A percentile compares a stretch with the other conserved stretches of the same genome.
Conservation (phyloP, 306 rosid genomes). For the Mucuna pruriens region DNA sequence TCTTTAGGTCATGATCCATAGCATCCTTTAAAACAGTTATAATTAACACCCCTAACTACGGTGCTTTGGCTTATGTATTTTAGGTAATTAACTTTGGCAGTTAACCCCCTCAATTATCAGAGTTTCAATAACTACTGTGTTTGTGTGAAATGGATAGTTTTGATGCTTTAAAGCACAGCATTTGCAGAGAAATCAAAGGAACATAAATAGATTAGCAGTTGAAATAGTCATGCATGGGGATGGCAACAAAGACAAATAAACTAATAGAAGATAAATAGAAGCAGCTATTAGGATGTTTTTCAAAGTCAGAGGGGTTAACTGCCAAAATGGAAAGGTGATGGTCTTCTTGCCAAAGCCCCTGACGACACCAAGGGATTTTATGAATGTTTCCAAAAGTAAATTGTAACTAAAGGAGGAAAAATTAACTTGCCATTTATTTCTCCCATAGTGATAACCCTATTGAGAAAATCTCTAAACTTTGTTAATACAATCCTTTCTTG, state of each 20-base stretch:
- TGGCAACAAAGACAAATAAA: conserved; percentile 21
- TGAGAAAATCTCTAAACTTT: conserved; percentile 84
- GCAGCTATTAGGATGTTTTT: conserved; percentile 17
- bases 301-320: conserved; percentile 11
- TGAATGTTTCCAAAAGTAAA: conserved; percentile 30
- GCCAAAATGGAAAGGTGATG: conserved; percentile 11
- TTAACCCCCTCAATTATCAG: not conserved
- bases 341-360: conserved; percentile 2
- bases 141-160: not conserved
- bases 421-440: conserved; percentile 88
- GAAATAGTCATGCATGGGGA: not conserved
- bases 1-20: not conserved
- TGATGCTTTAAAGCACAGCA: not conserved
- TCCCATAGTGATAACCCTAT: conserved; percentile 90
- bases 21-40: not conserved
- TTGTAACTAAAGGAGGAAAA: conserved; percentile 20
- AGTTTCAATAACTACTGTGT: not conserved
- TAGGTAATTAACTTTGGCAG: not conserved
- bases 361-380: not conserved
- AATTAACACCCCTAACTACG: not conserved
- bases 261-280: not conserved
- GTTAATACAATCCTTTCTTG: conserved; percentile 87
- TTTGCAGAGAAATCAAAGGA: not conserved
- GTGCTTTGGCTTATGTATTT: conserved; percentile 6
- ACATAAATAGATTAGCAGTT: not conserved